Percentiles rank a stretch among this genome's conserved stretches.
Conservation (phyloP, 2,329 filamentous ascomycete species). For the Trichoderma lentiforme region DNA sequence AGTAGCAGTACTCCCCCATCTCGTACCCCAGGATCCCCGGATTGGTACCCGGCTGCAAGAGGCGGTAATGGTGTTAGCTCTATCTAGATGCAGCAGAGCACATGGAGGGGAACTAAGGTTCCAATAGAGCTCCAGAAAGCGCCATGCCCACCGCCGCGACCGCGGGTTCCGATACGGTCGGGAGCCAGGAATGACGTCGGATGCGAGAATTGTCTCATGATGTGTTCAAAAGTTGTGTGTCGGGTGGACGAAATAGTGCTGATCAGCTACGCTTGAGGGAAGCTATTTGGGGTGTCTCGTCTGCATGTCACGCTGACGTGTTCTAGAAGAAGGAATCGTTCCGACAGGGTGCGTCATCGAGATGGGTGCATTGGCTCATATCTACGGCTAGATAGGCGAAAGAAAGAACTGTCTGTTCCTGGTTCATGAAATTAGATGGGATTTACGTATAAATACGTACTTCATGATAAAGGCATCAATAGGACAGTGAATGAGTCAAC, state of each 20-base stretch:
- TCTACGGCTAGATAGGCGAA: background rate
- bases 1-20: background rate
- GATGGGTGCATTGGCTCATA: background rate
- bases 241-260: background rate
- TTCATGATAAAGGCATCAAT: background rate
- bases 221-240: background rate
- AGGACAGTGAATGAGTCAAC: background rate
- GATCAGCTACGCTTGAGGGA: background rate
- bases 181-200: background rate
- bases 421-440: background rate
- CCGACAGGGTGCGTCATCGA: background rate
- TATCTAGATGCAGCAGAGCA: background rate
- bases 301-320: background rate
- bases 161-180: slow-evolving; percentile 3
- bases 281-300: background rate
- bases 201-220: background rate
- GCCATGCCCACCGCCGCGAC: background rate
- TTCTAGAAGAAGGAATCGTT: background rate
- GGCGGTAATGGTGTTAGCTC: background rate
- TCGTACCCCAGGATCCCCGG: background rate
- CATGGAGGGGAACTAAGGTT: background rate
- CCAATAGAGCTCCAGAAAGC: slow-evolving; percentile 1
- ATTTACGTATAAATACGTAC: background rate
- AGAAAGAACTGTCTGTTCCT: background rate
- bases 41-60: slow-evolving; percentile 1